Evolutionary conservation across 352 stramenopile species (phyloP).

Genomic region (Globisporangium abappressorium): DNA sequence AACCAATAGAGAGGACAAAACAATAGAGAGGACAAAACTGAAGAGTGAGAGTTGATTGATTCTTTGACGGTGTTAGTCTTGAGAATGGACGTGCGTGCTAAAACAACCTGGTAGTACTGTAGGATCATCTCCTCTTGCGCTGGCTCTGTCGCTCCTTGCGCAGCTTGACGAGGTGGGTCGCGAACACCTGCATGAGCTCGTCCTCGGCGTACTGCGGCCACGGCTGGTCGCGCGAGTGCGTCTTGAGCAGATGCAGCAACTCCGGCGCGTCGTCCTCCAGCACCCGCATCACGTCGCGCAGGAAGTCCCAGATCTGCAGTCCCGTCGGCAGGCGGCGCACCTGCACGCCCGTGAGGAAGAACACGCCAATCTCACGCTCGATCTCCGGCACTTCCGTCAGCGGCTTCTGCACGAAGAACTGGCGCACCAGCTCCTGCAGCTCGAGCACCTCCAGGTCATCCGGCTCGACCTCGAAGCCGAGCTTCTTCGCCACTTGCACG

Average conservation of each 20-base stretch:
- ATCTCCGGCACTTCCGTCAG: conserved; percentile 24
- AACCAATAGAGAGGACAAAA: too few relatives aligned
- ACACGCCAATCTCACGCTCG: conserved; percentile 53
- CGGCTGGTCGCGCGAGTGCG: conserved; percentile 38
- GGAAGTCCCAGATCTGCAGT: conserved; percentile 50
- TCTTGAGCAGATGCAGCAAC: conserved; percentile 49
- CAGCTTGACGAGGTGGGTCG: conserved; percentile 30
- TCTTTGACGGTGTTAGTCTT: too few relatives aligned
- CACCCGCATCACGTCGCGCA: conserved; percentile 29
- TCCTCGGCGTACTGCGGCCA: conserved; percentile 59
- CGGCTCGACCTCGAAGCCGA: conserved; percentile 76
- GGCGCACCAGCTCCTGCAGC: conserved; percentile 61
- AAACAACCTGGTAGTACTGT: too few relatives aligned
- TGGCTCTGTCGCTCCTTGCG: conserved; percentile 25
- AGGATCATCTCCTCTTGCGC: conserved; percentile 8
- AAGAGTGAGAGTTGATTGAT: too few relatives aligned
- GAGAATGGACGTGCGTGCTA: too few relatives aligned
- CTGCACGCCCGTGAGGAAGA: conserved; percentile 53
- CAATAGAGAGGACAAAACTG: too few relatives aligned
- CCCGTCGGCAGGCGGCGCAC: conserved; percentile 37
- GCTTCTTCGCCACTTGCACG: conserved; percentile 48
- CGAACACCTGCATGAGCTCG: conserved; percentile 34
- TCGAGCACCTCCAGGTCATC: conserved; percentile 70
- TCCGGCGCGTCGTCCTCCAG: conserved; percentile 43
- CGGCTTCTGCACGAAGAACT: conserved; percentile 69